Evolutionary conservation across 345 rosid genomes (phyloP).

Genomic region (Microcos paniculata): DNA sequence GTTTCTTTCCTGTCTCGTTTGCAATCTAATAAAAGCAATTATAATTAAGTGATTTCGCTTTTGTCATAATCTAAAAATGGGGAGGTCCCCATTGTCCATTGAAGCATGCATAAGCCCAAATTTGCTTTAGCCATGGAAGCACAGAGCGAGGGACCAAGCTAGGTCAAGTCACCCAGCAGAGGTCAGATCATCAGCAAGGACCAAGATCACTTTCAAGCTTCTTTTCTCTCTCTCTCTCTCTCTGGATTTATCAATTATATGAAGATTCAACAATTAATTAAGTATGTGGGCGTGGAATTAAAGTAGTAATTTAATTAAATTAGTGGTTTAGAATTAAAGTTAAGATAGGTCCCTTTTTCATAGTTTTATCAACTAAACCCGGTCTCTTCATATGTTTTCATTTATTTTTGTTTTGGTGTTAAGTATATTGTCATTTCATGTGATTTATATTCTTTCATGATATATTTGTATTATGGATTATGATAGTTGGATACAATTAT

Average conservation of each 20-base stretch:
- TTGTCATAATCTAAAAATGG: not conserved
- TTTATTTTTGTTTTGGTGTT: too few relatives aligned
- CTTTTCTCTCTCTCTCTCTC: not conserved
- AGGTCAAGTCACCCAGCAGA: not conserved
- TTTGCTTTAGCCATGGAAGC: not conserved
- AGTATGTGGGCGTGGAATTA: not conserved
- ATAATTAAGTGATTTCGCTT: not conserved
- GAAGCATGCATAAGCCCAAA: not conserved
- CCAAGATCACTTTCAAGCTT: not conserved
- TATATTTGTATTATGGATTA: too few relatives aligned
- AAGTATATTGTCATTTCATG: too few relatives aligned
- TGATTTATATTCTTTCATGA: too few relatives aligned
- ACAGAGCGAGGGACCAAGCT: not conserved
- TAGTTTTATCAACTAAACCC: not conserved
- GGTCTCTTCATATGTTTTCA: not conserved
- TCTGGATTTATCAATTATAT: conserved; percentile 2
- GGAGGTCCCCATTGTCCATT: not conserved
- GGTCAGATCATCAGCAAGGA: not conserved
- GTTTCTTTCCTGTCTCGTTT: not conserved
- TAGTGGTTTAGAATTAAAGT: conserved; percentile 10
- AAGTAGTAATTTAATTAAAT: not conserved
- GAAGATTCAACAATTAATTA: not conserved
- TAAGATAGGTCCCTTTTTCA: not conserved
- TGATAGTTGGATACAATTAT: too few relatives aligned
- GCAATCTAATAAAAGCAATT: not conserved